Conservation (phyloP, 345 rosid species). For the Chamaenerion angustifolium region DNA sequence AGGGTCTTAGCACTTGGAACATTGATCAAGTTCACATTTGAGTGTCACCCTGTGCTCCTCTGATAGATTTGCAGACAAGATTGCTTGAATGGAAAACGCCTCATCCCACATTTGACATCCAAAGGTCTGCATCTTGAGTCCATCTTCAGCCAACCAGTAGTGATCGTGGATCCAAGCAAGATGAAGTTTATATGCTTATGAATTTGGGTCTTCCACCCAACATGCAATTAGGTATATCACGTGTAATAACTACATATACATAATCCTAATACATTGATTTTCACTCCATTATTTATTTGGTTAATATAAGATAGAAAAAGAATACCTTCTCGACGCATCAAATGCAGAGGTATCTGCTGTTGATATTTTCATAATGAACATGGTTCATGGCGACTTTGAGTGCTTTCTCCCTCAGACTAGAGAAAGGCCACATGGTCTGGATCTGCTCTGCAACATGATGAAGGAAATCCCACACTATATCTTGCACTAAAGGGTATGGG, state of each 20-base stretch:
- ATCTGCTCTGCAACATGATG: constrained; percentile 32
- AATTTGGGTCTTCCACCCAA: no score
- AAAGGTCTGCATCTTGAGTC: no score
- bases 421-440: constrained; percentile 43
- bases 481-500: constrained; percentile 40
- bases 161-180: no score
- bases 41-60: no score
- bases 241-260: constrained; percentile 3
- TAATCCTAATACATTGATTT: neutral
- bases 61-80: no score
- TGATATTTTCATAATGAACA: constrained; percentile 52
- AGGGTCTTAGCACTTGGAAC: no score
- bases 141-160: no score
- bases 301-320: neutral
- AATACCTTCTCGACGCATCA: constrained; percentile 51
- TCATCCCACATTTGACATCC: no score
- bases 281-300: neutral
- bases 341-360: constrained; percentile 36
- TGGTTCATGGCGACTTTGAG: constrained; percentile 28
- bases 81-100: no score
- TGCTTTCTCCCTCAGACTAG: constrained; percentile 47
- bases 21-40: no score
- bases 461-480: constrained; percentile 40
- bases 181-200: no score
- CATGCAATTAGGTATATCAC: constrained; percentile 42